Conservation (phyloP, 441 rosid species). For the Hura crepitans region DNA sequence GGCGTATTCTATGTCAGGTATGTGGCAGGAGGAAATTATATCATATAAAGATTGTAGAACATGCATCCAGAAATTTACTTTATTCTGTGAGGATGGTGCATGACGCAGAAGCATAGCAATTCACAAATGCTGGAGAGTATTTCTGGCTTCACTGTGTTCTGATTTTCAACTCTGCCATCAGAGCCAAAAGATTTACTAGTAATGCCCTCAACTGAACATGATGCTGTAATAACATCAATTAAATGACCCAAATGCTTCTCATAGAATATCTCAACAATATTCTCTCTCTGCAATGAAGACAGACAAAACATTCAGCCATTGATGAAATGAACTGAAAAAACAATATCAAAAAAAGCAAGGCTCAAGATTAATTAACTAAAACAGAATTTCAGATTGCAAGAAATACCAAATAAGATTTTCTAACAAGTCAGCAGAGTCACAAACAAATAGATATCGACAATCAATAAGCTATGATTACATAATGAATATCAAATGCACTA, state of each 20-base stretch:
- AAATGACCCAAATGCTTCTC: slow-evolving; percentile 92
- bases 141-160: slow-evolving; percentile 65
- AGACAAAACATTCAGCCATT: slow-evolving; percentile 8
- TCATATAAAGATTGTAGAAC: slow-evolving; percentile 4
- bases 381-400: not conserved
- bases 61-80: slow-evolving; percentile 50
- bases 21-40: slow-evolving; percentile 10
- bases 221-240: slow-evolving; percentile 77
- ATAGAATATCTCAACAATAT: slow-evolving; percentile 82
- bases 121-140: slow-evolving; percentile 90
- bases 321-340: slow-evolving; percentile 5
- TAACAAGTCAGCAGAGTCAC: not conserved
- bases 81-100: slow-evolving; percentile 93
- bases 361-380: not conserved
- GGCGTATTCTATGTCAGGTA: slow-evolving; percentile 10
- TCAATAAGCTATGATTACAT: not conserved
- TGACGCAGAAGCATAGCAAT: slow-evolving; percentile 86
- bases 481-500: not conserved
- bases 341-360: not conserved
- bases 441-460: not conserved
- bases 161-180: slow-evolving; percentile 44
- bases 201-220: slow-evolving; percentile 50
- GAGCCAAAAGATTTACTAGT: slow-evolving; percentile 41
- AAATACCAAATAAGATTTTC: not conserved
- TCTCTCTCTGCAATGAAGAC: slow-evolving; percentile 66